Evolutionary conservation across 1,284 basidiomycete species (phyloP).

Genomic region (Leccinum subrobustum): DNA sequence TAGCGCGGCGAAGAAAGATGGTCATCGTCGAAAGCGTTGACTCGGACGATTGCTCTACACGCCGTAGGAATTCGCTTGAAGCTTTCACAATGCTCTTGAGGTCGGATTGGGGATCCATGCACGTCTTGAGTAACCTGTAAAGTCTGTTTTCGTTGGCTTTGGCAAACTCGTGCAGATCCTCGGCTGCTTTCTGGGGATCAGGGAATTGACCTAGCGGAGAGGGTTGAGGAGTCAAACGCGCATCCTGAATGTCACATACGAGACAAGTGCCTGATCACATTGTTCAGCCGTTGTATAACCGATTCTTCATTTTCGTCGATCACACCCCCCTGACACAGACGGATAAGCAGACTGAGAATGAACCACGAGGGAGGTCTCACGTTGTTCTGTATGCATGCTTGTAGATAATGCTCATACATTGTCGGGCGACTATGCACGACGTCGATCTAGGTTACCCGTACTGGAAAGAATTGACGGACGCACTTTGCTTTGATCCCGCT

Average conservation of each 20-base stretch:
- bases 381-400: conserved; percentile 76
- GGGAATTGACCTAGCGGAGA: conserved; percentile 49
- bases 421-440: conserved; percentile 53
- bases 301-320: conserved; percentile 77
- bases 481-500: conserved; percentile 62
- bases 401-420: conserved; percentile 62
- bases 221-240: conserved; percentile 1
- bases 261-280: conserved; percentile 58
- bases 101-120: conserved; percentile 83
- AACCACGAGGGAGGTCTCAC: conserved; percentile 43
- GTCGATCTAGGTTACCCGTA: neutral
- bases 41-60: conserved; percentile 70
- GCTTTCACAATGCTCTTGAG: conserved; percentile 81
- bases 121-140: conserved; percentile 81
- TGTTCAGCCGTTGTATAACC: conserved; percentile 55
- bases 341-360: conserved; percentile 12
- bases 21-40: conserved; percentile 68
- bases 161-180: conserved; percentile 84
- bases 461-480: conserved; percentile 15
- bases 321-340: conserved; percentile 68
- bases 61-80: conserved; percentile 74
- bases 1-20: conserved; percentile 70
- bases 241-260: conserved; percentile 37
- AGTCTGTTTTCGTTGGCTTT: conserved; percentile 83
- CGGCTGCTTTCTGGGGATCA: conserved; percentile 72